Evolutionary conservation across 2,329 filamentous ascomycete species (phyloP), one percentile per base, ranked within the genome.

Genomic region (Pezicula radicicola): DNA sequence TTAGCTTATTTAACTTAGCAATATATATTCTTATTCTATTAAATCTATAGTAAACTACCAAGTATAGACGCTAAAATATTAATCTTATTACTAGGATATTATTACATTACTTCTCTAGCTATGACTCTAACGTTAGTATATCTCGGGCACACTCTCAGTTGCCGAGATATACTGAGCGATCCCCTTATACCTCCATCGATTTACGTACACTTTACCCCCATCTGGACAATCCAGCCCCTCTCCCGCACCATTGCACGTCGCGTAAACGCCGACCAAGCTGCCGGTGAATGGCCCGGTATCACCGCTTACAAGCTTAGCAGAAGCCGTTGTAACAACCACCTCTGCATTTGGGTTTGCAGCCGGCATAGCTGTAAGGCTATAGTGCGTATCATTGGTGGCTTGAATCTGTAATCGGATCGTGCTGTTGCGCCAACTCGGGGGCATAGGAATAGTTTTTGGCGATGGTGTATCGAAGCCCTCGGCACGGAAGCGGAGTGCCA

Each of bases 161-260:
- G 21, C 21, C 3, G 21, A 46, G 28, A 50, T 50, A 15, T 50
- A 47, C 27, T 50, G 48, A 3, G 41, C 48, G 6, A 30, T 36
- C 1, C 41, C 41, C 1, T 43, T 47, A n/a, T 50, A 50, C 18
- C 48, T 46, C 48, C 48, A 50, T n/a, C 36, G 57, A 10, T 42
- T 60, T 15, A 69, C 63, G 47, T 66, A 62, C 25, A 64, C 68
- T 18, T 63, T 55, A 6, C 63, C 65, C 6, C 63, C 65, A 18
- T 49, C 42, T 4, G 65, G 65, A 53, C 66, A 69, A 9, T 58
- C 53, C 12, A 58, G 19, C 0, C 64, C 63, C 15, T 42, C 46
- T 0, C 66, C 68, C 2, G 60, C 64, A 1, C 68, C 69, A 43
- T 71, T 71, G 48, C 68, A 70, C 7, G 69, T 71, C 10, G 67